Conservation (phyloP, 352 stramenopile species). For the Phytophthora palmivora region DNA sequence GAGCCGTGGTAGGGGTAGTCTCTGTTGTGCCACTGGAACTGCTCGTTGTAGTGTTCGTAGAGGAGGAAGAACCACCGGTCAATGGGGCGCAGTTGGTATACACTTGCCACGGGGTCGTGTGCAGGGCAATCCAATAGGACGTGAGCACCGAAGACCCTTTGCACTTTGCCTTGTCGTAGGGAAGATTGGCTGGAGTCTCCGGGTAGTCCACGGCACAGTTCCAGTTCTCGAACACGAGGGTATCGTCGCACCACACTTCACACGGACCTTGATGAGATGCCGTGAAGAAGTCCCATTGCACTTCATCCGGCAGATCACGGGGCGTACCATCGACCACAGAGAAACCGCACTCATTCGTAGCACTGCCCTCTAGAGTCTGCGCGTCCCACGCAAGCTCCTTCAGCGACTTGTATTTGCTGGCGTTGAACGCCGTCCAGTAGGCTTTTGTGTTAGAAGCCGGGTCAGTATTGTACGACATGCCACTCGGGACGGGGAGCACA, state of each 20-base stretch:
- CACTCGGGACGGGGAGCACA: constrained; percentile 42
- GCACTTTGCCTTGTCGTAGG: constrained; percentile 53
- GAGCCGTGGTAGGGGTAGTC: constrained; percentile 16
- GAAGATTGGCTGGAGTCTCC: constrained; percentile 39
- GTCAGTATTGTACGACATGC: constrained; percentile 54
- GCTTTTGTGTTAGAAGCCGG: constrained; percentile 35
- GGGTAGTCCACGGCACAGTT: constrained; percentile 49
- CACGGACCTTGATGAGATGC: constrained; percentile 49
- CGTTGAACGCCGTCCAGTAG: constrained; percentile 48
- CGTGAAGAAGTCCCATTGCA: constrained; percentile 54
- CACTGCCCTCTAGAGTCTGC: constrained; percentile 27
- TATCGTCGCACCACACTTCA: constrained; percentile 55
- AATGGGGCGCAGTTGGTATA: constrained; percentile 58
- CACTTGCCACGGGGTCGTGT: constrained; percentile 53
- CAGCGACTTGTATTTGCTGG: constrained; percentile 45
- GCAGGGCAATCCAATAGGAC: constrained; percentile 56
- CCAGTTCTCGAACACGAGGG: constrained; percentile 44
- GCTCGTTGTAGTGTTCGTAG: constrained; percentile 21
- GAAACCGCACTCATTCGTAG: constrained; percentile 44
- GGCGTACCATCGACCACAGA: constrained; percentile 32
- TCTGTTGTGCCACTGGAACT: constrained; percentile 8
- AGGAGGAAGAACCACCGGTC: constrained; percentile 24
- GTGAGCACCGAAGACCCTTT: constrained; percentile 36
- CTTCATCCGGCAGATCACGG: constrained; percentile 31
- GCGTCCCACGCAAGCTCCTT: constrained; percentile 38